These are phyloP conservation scores for Amanita inopinata DNA, from an alignment of 768 basidiomycete species.

Conservation along the genomic window DNA sequence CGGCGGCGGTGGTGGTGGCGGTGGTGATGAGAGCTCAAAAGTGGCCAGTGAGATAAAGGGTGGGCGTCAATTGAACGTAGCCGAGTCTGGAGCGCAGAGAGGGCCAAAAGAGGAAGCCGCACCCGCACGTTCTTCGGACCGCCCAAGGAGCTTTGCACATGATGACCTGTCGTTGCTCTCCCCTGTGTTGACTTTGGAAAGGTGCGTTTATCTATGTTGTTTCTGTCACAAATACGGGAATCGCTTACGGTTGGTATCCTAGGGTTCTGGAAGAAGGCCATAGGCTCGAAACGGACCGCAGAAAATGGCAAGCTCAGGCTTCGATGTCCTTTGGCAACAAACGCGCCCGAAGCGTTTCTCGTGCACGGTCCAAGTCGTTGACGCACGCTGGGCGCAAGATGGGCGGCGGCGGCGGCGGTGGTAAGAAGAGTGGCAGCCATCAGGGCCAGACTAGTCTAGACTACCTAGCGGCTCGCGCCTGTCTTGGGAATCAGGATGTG, in stretches of 20 bases:
- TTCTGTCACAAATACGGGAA: neutral
- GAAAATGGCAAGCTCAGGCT: constrained; percentile 59
- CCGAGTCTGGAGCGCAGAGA: constrained; percentile 5
- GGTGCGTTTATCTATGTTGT: constrained; percentile 21
- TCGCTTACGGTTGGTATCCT: constrained; percentile 7
- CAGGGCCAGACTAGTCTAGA: constrained; percentile 41
- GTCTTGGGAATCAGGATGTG: constrained; percentile 54
- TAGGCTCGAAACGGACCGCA: constrained; percentile 51
- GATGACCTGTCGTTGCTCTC: constrained; percentile 51
- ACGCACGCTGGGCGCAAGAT: constrained; percentile 25
- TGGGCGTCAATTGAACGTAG: no score
- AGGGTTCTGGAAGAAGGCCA: constrained; percentile 65
- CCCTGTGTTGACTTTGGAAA: constrained; percentile 48
- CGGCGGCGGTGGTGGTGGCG: neutral
- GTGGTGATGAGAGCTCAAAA: constrained; percentile 8
- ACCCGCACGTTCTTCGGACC: constrained; percentile 15
- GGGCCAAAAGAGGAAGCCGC: neutral
- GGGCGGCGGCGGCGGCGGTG: neutral
- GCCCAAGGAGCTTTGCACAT: constrained; percentile 51
- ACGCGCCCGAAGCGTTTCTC: constrained; percentile 50
- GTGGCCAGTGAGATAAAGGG: no score
- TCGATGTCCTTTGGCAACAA: constrained; percentile 55
- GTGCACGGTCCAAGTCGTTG: constrained; percentile 52
- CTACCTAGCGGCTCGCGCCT: constrained; percentile 55
- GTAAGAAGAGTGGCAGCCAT: constrained; percentile 11